Evolutionary conservation across 1,284 basidiomycete genomes (phyloP), one percentile per base, ranked within the genome.

Genomic region (Ustilago cynodontis): DNA sequence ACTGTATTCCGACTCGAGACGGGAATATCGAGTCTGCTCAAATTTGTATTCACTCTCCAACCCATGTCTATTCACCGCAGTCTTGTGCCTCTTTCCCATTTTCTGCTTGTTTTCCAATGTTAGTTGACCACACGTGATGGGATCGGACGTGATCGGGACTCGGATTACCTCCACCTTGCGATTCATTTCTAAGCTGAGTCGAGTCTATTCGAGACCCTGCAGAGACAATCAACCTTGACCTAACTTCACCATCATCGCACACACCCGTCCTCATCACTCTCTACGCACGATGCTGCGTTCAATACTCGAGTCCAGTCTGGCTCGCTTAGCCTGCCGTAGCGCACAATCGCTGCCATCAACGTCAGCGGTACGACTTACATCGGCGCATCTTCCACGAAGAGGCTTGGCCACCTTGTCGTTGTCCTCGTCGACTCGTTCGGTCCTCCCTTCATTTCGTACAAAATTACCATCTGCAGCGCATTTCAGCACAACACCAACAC

Each of bases 1-100:
- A n/a, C n/a, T n/a, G n/a, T n/a, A n/a, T 52, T 29, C 16, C 8
- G 10, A 24, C 3, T 20, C 2, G 20, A 50, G 13, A 24, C 31
- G 2, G 26, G 22, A 59, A 28, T 59, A 59, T 43, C 22, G n/a
- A 11, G 10, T 11, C 16, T n/a, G 8, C 2, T 37, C 51, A 13
- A 41, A n/a, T 31, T 56, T 59, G 52, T 60, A 60, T 56, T 66
- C 51, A 31, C 11, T 3, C 14, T 26, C n/a, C 29, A 22, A 26
- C 3, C 7, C 13, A 26, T 16, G 18, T 3, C 51, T 24, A 59
- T 37, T 67, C 66, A 63, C 66, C 66, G 66, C 66, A 69, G 66
- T 50, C 22, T 50, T 47, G 20, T 51, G 31, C 8, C 29, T 22
- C 35, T 24, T 53, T 11, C 6, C 41, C n/a, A n/a, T 31, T 51